A percentile compares a stretch with the other conserved stretches of the same genome.
These are phyloP conservation scores for Fusarium lyarnte DNA, from an alignment of 2,329 filamentous ascomycete genomes.

Conservation along the genomic window DNA sequence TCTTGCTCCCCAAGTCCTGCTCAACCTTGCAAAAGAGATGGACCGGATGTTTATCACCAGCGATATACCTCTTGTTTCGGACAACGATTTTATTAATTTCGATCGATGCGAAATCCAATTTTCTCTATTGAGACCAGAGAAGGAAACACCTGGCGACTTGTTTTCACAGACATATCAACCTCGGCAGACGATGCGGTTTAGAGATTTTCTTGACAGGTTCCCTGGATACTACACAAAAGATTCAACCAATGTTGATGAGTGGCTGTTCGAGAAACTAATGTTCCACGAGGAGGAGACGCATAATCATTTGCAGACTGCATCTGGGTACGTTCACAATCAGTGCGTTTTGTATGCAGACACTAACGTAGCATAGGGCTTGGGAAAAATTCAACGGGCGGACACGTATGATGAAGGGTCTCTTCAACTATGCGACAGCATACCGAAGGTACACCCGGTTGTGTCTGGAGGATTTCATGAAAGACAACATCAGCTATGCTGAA, in stretches of 20 bases:
- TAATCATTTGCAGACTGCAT: constrained; percentile 57
- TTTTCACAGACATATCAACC: constrained; percentile 60
- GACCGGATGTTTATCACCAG: constrained; percentile 76
- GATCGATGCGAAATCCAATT: constrained; percentile 70
- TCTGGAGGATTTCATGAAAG: constrained; percentile 69
- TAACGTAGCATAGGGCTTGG: constrained; percentile 58
- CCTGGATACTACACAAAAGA: constrained; percentile 36
- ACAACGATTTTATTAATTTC: constrained; percentile 55
- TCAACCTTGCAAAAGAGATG: constrained; percentile 65
- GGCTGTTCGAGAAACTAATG: constrained; percentile 70
- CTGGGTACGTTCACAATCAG: constrained; percentile 57
- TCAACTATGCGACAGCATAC: constrained; percentile 73
- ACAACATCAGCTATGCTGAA: constrained; percentile 77
- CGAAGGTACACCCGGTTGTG: constrained; percentile 67
- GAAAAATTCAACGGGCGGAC: constrained; percentile 74
- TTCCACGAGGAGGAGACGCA: constrained; percentile 71
- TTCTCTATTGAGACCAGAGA: constrained; percentile 56
- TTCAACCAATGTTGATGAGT: constrained; percentile 52
- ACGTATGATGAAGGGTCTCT: constrained; percentile 76
- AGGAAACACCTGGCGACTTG: constrained; percentile 53
- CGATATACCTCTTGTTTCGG: constrained; percentile 55
- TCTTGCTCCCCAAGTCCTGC: constrained; percentile 67
- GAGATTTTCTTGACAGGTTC: constrained; percentile 53
- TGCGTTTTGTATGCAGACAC: neutral
- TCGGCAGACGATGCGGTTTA: constrained; percentile 56